Base-by-base conservation (phyloP, 2,329 filamentous ascomycete genomes). In the Trichoderma sp. region DNA sequence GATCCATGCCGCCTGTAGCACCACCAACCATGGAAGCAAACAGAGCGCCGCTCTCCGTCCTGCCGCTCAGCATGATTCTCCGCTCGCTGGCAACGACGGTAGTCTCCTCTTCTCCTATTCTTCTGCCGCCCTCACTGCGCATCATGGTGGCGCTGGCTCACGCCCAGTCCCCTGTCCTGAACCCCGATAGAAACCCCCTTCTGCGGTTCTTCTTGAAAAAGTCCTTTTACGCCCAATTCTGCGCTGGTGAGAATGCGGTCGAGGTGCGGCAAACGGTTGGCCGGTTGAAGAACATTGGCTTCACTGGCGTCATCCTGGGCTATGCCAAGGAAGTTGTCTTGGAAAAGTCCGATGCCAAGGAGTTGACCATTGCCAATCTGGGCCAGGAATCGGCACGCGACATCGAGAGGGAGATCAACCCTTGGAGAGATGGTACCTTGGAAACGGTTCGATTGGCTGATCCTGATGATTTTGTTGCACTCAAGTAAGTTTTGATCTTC, bases 171-270 rank as follows among this genome's bases (percentile, higher is more conserved):
- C 83, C 88, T 1, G 70, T 94, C 0, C 85, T 96, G 71, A 91
- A 91, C 80, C 90, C 94, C 5, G 93, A 97, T 78, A 85, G 83
- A 67, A 97, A 97, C 79, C 89, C 89, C 0, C 61, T 95, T 1
- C 85, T 97, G 18, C 87, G 90, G 57, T 88, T 85, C 73, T 79
- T 94, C 56, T 84, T 97, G 64, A 94, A 94, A 80, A 88, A 90
- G 78, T 97, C 93, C 0, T 94, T 97, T 77, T 97, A 97, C 80
- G 90, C 90, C 28, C 95, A 98, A 77, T 98, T 97, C 81, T 98
- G 95, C 81, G 93, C 93, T 0, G 95, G 95, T 32, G 92, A 94
- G 81, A 92, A 88, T 63, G 85, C 87, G 0, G 77, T 80, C 1
- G 93, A 97, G 81, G 91, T 97, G 2, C 84, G 85, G 56, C 82